phyloP scores from a whole-genome alignment of 345 rosid species.

The Lenwebbia sp. region DNA sequence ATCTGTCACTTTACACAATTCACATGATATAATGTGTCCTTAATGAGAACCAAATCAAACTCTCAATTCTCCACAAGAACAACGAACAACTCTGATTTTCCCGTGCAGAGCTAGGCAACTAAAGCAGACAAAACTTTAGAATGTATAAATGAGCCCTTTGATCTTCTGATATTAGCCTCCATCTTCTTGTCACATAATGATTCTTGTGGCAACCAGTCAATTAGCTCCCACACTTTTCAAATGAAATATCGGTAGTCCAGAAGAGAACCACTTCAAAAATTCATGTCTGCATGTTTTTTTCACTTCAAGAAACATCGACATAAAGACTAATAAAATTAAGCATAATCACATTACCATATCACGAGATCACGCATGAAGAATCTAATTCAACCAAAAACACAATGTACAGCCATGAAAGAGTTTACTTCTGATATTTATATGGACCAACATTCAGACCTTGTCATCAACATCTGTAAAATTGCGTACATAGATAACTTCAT shows the following conservation, averaged over 20 bases:
- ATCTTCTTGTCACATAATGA: neutral
- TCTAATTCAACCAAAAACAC: neutral
- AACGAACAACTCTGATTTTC: neutral
- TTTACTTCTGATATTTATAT: neutral
- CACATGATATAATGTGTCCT: neutral
- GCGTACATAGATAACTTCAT: constrained; percentile 65
- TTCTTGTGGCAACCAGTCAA: neutral
- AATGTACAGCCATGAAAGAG: neutral
- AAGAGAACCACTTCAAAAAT: neutral
- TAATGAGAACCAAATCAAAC: neutral
- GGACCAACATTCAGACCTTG: constrained; percentile 28
- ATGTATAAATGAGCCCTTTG: neutral
- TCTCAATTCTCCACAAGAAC: neutral
- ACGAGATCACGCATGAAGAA: neutral
- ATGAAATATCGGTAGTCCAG: neutral
- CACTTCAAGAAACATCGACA: neutral
- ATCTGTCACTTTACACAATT: neutral
- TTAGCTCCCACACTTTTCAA: neutral
- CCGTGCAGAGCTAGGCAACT: neutral
- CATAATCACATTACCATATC: neutral
- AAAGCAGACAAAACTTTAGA: neutral
- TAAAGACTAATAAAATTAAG: neutral
- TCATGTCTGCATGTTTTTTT: neutral
- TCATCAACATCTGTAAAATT: constrained; percentile 95
- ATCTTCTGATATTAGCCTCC: neutral